Percentiles rank a stretch among this genome's conserved stretches.
Evolutionary conservation across 140 eudicot genomes (phyloP).

Genomic region (Anethum foeniculum): DNA sequence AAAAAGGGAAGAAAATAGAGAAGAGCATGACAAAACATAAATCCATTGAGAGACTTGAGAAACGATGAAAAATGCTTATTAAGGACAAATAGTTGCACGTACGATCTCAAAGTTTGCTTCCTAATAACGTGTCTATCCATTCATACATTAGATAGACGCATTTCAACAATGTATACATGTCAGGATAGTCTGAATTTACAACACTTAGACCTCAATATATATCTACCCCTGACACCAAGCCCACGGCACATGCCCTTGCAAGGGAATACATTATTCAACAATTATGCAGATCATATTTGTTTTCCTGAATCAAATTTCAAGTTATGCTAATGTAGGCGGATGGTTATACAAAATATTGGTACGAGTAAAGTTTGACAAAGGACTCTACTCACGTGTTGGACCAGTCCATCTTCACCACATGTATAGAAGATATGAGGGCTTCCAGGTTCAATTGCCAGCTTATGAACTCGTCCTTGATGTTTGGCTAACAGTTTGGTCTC

Average conservation of each 20-base stretch:
- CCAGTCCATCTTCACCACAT: slow-evolving; percentile 91
- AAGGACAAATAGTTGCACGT: background rate
- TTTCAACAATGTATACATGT: background rate
- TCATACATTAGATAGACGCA: background rate
- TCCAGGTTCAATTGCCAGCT: slow-evolving; percentile 81
- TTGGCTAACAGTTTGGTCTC: slow-evolving; percentile 53
- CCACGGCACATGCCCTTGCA: background rate
- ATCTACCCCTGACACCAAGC: background rate
- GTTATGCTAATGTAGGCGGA: background rate
- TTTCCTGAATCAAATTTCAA: no score
- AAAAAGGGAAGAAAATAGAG: background rate
- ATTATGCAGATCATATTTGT: background rate
- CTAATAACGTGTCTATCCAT: background rate
- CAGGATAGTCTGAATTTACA: background rate
- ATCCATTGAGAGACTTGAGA: background rate
- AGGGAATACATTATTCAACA: background rate
- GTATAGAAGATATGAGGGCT: slow-evolving; percentile 72
- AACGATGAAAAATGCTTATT: background rate
- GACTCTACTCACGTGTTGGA: slow-evolving; percentile 70
- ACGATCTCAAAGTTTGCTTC: background rate
- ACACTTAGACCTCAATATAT: background rate
- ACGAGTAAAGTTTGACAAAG: background rate
- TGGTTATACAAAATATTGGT: background rate
- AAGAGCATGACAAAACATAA: background rate
- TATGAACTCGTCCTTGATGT: slow-evolving; percentile 85